Base-by-base conservation (phyloP, 371 early-diverging fungal species). In the Cokeromyces recurvatus region DNA sequence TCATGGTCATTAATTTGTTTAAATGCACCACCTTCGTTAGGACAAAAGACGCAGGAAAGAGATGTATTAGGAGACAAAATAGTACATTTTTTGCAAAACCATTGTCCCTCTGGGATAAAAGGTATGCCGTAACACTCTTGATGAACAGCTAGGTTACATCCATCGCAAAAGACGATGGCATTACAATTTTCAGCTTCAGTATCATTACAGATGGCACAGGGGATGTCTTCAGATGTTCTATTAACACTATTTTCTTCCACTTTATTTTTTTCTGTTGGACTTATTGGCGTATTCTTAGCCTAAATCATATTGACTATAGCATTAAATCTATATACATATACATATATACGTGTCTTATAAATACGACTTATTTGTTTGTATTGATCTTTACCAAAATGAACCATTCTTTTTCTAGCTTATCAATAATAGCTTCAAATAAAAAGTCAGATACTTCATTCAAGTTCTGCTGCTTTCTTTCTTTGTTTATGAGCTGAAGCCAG, bases 111-210 rank as follows among this genome's bases (percentile, higher is more conserved):
- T 19, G 99, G 99, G 41, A 99, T 97, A 63, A 89, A 96, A 4
- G 98, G 98, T 19, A 99, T 88, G n/a, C 99, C 99, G 66, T 99
- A 99, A 64, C 99, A 99, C 60, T 95, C 97, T 77, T 99, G 98
- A 72, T 99, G 99, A 3, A 99, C 99, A 5, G 97, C 97, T 29
- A 99, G 58, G 64, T 99, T 95, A 68, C 99, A 99, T 0, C 99
- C 97, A 69, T 99, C 99, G 72, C 99, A 99, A 59, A 95, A 98
- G 2, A 99, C 98, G 46, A 99, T 97, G 0, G 94, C 96, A 64
- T 99, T 98, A 57, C 89, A 87, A 61, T 95, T 97, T 68, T 96
- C 97, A 60, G 88, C 87, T 67, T 98, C 97, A 4, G 90, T 90
- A 53, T 95, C 94, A 48, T 91, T 91, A 71, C 99, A 99, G 8